phyloP scores from a whole-genome alignment of 768 basidiomycete species.

The Trametes maxima region DNA sequence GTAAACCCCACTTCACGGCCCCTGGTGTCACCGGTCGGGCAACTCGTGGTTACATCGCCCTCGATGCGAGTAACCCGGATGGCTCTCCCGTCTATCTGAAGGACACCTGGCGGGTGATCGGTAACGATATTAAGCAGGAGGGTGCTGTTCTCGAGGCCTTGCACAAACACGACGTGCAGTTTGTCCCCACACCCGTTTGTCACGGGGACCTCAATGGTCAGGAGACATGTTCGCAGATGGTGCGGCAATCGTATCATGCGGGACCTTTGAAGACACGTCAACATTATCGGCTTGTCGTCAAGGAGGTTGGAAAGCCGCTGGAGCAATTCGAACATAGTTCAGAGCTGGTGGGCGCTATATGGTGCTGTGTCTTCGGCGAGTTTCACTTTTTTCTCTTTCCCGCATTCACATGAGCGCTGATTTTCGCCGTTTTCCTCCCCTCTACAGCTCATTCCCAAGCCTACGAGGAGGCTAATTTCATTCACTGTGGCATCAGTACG shows the following conservation, averaged over 20 bases:
- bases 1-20: conserved; percentile 3
- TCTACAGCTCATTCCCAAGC: background rate
- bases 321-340: background rate
- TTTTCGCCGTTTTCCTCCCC: background rate
- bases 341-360: background rate
- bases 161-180: background rate
- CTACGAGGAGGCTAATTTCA: background rate
- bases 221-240: background rate
- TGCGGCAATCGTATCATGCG: background rate
- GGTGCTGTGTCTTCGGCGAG: too few species aligned
- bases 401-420: too few species aligned
- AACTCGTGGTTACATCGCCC: conserved; percentile 20
- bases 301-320: conserved; percentile 18
- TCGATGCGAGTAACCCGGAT: background rate
- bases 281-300: conserved; percentile 22
- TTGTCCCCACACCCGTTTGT: conserved; percentile 5
- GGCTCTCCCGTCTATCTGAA: conserved; percentile 15
- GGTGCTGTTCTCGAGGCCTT: conserved; percentile 4
- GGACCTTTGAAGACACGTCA: conserved; percentile 6
- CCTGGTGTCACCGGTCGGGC: conserved; percentile 7
- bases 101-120: conserved; percentile 18
- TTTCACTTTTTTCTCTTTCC: too few species aligned
- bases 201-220: conserved; percentile 9
- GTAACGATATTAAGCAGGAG: background rate
- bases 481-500: conserved; percentile 5